These are phyloP conservation scores for Uronychia setigera DNA, from an alignment of 73 alveolate species.

Conservation along the genomic window DNA sequence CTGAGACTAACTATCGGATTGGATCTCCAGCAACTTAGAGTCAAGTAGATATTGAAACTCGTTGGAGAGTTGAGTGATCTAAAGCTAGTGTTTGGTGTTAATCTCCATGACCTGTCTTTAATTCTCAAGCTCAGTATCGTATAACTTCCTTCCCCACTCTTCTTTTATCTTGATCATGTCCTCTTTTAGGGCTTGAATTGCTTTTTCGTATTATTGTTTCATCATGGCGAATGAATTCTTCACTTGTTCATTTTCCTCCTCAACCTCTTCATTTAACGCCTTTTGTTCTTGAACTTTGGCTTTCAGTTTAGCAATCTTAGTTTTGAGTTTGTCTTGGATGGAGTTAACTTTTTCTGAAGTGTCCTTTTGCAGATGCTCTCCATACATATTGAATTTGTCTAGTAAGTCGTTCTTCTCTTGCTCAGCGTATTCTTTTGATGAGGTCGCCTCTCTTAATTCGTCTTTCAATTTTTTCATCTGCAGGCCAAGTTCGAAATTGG, in stretches of 20 bases:
- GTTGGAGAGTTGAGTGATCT: slow-evolving; percentile 6
- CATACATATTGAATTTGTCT: slow-evolving; percentile 38
- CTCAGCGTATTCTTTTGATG: no score
- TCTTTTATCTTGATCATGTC: slow-evolving; percentile 49
- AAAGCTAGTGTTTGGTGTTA: slow-evolving; percentile 15
- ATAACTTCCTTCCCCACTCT: slow-evolving; percentile 36
- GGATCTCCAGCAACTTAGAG: slow-evolving; percentile 8
- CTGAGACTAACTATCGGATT: slow-evolving; percentile 12
- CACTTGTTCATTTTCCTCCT: slow-evolving; percentile 11
- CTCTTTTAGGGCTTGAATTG: slow-evolving; percentile 17
- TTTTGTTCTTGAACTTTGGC: not conserved
- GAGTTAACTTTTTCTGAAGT: slow-evolving; percentile 20
- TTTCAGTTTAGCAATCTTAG: not conserved
- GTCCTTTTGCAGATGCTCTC: slow-evolving; percentile 46
- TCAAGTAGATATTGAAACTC: slow-evolving; percentile 33
- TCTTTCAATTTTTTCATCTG: no score
- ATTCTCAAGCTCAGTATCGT: slow-evolving; percentile 23
- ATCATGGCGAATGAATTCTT: not conserved
- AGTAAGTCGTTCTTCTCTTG: slow-evolving; percentile 24
- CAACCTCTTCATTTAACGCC: not conserved
- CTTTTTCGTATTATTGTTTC: slow-evolving; percentile 13
- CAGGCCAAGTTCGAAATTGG: no score
- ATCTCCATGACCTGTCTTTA: slow-evolving; percentile 9
- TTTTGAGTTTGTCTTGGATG: slow-evolving; percentile 15
- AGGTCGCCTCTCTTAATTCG: no score